These are phyloP conservation scores for Draba incana DNA, from an alignment of 345 rosid species.

Conservation along the genomic window DNA sequence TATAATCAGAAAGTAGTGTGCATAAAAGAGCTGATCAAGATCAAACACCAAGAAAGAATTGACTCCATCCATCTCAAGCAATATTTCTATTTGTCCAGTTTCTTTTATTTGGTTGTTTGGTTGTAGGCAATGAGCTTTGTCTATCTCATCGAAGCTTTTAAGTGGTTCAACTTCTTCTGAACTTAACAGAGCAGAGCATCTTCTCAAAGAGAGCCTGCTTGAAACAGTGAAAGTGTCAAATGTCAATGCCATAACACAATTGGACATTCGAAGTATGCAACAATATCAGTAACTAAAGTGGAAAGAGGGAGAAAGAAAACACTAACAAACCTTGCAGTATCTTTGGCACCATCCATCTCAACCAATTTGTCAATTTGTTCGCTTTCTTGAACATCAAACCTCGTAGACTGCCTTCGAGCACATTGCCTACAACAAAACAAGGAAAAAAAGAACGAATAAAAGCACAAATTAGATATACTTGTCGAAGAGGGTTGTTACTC, in stretches of 20 bases:
- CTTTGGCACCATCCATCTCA: slow-evolving; percentile 37
- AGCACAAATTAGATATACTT: slow-evolving; percentile 9
- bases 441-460: slow-evolving; percentile 1
- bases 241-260: slow-evolving; percentile 8
- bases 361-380: slow-evolving; percentile 23
- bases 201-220: slow-evolving; percentile 41
- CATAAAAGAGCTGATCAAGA: too few relatives aligned
- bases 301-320: slow-evolving; percentile 2
- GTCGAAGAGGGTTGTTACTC: too few relatives aligned
- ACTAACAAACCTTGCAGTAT: slow-evolving; percentile 52
- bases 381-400: slow-evolving; percentile 39
- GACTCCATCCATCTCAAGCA: slow-evolving; percentile 24
- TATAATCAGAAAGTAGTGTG: too few relatives aligned
- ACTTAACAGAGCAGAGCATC: slow-evolving; percentile 36
- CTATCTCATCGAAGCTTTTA: too few relatives aligned
- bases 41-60: too few relatives aligned
- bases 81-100: slow-evolving; percentile 29
- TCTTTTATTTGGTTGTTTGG: not conserved
- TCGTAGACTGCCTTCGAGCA: slow-evolving; percentile 32
- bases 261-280: slow-evolving; percentile 5
- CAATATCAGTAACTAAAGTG: not conserved
- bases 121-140: too few relatives aligned
- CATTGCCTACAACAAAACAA: slow-evolving; percentile 35
- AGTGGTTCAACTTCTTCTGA: too few relatives aligned
- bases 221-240: slow-evolving; percentile 20